A percentile compares a stretch with the other conserved stretches of the same genome.
These are phyloP conservation scores for Leccinum uliginosum DNA, from an alignment of 768 basidiomycete genomes.

Conservation along the genomic window DNA sequence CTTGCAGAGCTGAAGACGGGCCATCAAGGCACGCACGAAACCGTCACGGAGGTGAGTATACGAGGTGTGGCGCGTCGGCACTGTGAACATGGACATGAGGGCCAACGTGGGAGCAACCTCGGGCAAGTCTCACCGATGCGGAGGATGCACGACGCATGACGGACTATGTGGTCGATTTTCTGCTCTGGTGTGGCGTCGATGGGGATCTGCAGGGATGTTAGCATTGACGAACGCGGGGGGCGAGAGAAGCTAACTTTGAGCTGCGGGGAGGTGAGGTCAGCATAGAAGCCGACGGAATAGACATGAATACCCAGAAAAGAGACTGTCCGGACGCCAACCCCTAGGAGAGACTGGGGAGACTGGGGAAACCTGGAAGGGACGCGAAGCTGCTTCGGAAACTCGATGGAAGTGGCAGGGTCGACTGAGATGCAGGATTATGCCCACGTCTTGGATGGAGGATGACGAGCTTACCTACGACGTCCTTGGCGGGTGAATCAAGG, in stretches of 20 bases:
- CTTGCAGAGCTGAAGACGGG: constrained; percentile 49
- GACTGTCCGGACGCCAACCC: constrained; percentile 83
- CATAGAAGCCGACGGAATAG: constrained; percentile 88
- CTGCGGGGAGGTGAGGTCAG: constrained; percentile 65
- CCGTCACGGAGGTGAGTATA: constrained; percentile 81
- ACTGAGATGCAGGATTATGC: constrained; percentile 33
- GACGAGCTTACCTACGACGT: constrained; percentile 20
- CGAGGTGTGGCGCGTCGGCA: constrained; percentile 76
- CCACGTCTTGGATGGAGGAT: neutral
- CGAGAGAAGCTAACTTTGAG: constrained; percentile 43
- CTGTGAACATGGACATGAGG: constrained; percentile 32
- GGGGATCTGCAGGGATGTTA: constrained; percentile 43
- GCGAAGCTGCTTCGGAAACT: constrained; percentile 62
- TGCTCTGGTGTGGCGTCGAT: constrained; percentile 56
- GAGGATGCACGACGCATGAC: constrained; percentile 65
- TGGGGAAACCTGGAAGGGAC: constrained; percentile 61
- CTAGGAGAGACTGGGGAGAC: constrained; percentile 67
- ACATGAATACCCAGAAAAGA: constrained; percentile 87
- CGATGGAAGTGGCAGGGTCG: constrained; percentile 71
- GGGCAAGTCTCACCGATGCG: constrained; percentile 56
- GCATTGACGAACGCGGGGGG: neutral
- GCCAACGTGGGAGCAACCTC: neutral
- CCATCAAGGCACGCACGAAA: constrained; percentile 69
- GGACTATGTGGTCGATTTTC: constrained; percentile 64
- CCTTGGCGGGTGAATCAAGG: constrained; percentile 40